These are phyloP conservation scores for Neurospora sp. DNA, from an alignment of 495 filamentous ascomycete genomes.

Conservation along the genomic window DNA sequence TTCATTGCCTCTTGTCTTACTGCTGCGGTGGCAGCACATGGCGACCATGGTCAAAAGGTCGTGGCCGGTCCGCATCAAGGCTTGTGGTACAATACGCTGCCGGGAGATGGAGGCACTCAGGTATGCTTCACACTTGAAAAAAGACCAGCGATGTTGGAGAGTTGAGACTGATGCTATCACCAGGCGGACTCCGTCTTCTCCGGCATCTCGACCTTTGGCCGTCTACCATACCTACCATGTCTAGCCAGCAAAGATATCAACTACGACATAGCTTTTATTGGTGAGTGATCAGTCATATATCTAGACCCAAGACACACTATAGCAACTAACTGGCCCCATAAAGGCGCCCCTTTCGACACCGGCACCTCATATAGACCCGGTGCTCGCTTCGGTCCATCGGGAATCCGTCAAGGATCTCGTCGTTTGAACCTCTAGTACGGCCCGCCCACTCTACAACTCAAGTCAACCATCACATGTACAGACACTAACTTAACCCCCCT, in stretches of 20 bases:
- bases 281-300: constrained; percentile 59
- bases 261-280: constrained; percentile 78
- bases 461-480: not conserved
- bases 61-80: constrained; percentile 40
- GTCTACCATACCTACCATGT: constrained; percentile 65
- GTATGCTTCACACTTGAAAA: constrained; percentile 14
- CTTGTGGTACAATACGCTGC: constrained; percentile 45
- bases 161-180: constrained; percentile 3
- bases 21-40: constrained; percentile 21
- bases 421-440: constrained; percentile 55
- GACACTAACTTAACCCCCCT: not conserved
- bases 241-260: constrained; percentile 51
- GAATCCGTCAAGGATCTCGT: constrained; percentile 72
- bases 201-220: constrained; percentile 80
- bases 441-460: not conserved
- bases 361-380: constrained; percentile 39
- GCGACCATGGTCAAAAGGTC: constrained; percentile 25
- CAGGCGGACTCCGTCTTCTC: constrained; percentile 55
- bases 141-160: not conserved
- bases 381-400: constrained; percentile 78
- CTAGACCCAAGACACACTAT: constrained; percentile 44
- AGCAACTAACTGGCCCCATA: constrained; percentile 7
- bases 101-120: constrained; percentile 49
- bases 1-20: constrained; percentile 16
- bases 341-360: constrained; percentile 32